Conservation (phyloP, 208 protist species). For the Acanthamoeba healyi region DNA sequence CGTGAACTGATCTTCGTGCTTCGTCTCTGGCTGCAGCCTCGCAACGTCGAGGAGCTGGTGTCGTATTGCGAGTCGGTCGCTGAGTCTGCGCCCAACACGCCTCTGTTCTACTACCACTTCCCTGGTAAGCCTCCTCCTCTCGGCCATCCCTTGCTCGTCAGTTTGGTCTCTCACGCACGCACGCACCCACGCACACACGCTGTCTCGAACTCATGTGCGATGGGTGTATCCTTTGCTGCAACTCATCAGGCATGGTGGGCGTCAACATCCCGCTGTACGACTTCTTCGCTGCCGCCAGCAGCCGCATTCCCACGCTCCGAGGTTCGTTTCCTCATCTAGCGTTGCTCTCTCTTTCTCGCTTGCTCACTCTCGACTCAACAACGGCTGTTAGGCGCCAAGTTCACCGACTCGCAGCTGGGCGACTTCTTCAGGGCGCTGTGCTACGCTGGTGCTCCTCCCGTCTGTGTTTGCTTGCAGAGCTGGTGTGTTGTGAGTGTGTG, state of each 20-base stretch:
- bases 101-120: constrained; percentile 70
- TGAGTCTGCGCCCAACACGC: constrained; percentile 27
- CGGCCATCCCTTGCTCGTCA: no score
- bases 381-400: constrained; percentile 57
- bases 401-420: constrained; percentile 62
- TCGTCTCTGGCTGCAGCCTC: background rate
- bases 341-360: no score
- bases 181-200: no score
- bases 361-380: background rate
- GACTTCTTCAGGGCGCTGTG: constrained; percentile 49
- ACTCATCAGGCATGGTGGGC: constrained; percentile 31
- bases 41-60: constrained; percentile 35
- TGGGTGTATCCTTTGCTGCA: no score
- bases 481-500: no score
- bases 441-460: background rate
- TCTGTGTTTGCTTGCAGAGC: no score
- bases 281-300: constrained; percentile 34
- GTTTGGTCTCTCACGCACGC: no score
- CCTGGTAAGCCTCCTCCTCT: background rate
- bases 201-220: background rate
- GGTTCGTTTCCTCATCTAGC: background rate
- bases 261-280: constrained; percentile 60
- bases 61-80: constrained; percentile 52
- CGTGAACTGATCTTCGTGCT: background rate
- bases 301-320: constrained; percentile 20